Base-by-base conservation (phyloP, 306 rosid species). In the Luffa aegyptiaca region DNA sequence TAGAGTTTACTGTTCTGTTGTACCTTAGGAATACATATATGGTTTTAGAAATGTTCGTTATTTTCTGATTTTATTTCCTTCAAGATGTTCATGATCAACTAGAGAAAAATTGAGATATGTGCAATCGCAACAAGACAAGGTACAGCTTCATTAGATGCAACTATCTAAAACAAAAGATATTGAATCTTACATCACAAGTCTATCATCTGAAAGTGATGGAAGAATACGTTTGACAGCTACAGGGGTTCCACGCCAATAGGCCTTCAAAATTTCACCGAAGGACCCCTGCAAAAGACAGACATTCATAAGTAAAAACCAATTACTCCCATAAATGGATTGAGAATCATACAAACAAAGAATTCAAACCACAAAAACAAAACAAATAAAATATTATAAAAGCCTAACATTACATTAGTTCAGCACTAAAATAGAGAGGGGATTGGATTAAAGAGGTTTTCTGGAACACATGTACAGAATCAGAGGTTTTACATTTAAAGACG, bases 191-290 rank as follows among this genome's bases (percentile, higher is more conserved):
- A 91, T 88, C 85, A 96, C 99, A 87, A 90, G 80, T 93, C 96
- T 88, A 86, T 94, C 98, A 86, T 88, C 90, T 37, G 97, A 94
- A 53, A 94, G 96, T 63, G 96, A 90, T 69, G 98, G 94, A 82
- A 92, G 94, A 81, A 94, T 92, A 80, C 96, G 96, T 83, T 94
- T 94, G 83, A 90, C 87, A 58, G 98, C 97, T 61, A 94, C 94
- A 12, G 97, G 97, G 45, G 98, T 94, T 83, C 98, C 98, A 81
- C 97, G 97, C 97, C 96, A 94, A 77, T 84, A 75, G 31, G 94
- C 98, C 85, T 80, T 94, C 77, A 94, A 85, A 81, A 94, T 90
- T 91, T 93, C 98, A 37, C 98, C 96, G 79, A 90, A 93, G 18
- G 97, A 93, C 33, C 98, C 98, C 98, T 93, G 86, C 81, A 84